Base-by-base conservation (phyloP, 1,139 yeast species). In the Hansenula sp. region DNA sequence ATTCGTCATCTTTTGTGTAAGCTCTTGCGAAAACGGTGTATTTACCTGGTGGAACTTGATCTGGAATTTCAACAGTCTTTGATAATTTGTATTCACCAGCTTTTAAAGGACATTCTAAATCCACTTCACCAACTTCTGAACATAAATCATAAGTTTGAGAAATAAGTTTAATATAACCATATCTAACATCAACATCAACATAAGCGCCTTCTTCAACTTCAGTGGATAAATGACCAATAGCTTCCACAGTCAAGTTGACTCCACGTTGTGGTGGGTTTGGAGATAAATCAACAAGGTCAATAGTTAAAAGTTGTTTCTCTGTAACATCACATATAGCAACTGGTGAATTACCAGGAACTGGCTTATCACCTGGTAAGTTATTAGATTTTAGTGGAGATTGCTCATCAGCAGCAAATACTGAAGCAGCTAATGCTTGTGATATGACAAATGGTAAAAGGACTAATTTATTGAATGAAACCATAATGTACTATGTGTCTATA, bases 31-130 rank as follows among this genome's bases (percentile, higher is more conserved):
- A 70, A 37, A 90, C 95, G 33, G 76, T 66, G 66, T 92, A 92
- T 60, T 77, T 83, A 34, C 97, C 98, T 24, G 97, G 96, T 44
- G 98, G 97, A 21, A 90, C 95, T 62, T 88, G 94, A n/a, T 73
- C 69, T 17, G 98, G 98, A 47, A 92, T 77, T 53, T 81, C 90
- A 27, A 92, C 94, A 35, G 69, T 65, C 64, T 89, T 88, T 29
- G 73, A 64, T 45, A 92, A 66, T 39, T 69, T 66, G 53, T 87
- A 82, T 41, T 66, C 62, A 6, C 97, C 98, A 51, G 77, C 68
- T 41, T 69, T 58, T 42, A 92, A 65, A 3, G 98, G 98, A 61
- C 98, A 92, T 40, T 70, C 71, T 61, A 82, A 66, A 56, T 86
- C 96, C 36, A 89, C 90, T 56, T 88, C 85, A 42, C 78, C 77